Evolutionary conservation across 371 early-diverging fungal genomes (phyloP), one percentile per base, ranked within the genome.

Genomic region (Lichtheimia hyalospora): DNA sequence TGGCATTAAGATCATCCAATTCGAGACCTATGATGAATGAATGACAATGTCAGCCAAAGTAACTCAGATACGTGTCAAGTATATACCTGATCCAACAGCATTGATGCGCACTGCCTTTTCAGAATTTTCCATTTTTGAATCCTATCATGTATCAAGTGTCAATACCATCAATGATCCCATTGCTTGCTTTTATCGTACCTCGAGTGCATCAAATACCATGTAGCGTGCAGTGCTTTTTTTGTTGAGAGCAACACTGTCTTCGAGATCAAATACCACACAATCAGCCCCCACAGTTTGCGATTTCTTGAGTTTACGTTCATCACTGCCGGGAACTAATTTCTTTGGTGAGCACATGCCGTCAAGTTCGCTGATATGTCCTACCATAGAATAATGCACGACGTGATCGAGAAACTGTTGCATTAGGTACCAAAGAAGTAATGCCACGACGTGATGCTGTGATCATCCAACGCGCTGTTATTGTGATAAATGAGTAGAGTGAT

Each of bases 71-170:
- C 44, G 25, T 20, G 20, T 25, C 34, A n/a, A 28, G 40, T 25
- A 52, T 8, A n/a, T 75, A 79, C 88, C 93, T 34, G 90, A 91
- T 40, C 92, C 92, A 13, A 94, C 82, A 6, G 90, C 81, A 68
- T 95, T 95, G 60, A 95, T 94, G 40, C 95, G 82, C 13, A 95
- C 95, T 0, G 92, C 92, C 62, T 89, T 88, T 66, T 94, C 95
- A 3, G 83, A 79, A 24, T 79, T 83, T 34, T 6, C 6, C 34
- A 34, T 34, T 34, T 34, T 34, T 8, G 34, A 34, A 34, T 34
- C 34, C 34, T 34, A 10, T 0, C 34, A 34, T 34, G 3, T 34
- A 5, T 8, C 34, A 8, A 2, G 34, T 34, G 34, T 34, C 34
- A 34, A 34, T 10, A 34, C 6, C 34, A 34, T 8, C 10, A 28